Base-by-base conservation (phyloP, 2,329 filamentous ascomycete genomes). In the Penicillium polonicum region DNA sequence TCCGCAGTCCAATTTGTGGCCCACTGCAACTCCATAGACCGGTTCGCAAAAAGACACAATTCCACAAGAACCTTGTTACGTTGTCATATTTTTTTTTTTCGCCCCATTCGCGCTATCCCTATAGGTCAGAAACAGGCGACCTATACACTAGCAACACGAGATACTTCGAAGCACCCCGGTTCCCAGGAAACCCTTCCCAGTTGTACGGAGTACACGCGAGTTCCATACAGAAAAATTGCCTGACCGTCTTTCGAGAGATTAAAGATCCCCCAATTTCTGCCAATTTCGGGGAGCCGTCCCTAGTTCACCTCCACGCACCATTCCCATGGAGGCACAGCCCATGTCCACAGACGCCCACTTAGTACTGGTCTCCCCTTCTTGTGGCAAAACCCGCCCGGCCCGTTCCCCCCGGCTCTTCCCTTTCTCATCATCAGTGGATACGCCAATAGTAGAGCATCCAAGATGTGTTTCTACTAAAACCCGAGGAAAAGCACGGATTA, bases 361-460 rank as follows among this genome's bases (percentile, higher is more conserved):
- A 12, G 15, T 21, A 12, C 23, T 29, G 31, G 33, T 48, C 15
- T 38, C 51, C 25, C 61, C 48, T 53, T 48, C 48, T 48, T 58
- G 63, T 68, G 64, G 60, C 62, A 61, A 68, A 62, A 61, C 58
- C 64, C 60, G 54, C 60, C 63, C 66, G 66, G 64, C 62, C 68
- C 61, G 60, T 66, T 64, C 68, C 68, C 68, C 66, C 64, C 65
- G 66, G 68, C 64, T 67, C 64, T 60, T 65, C 59, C 62, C 61
- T 60, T 65, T 61, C 54, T 48, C 35, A 39, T 55, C 52, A 60
- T 58, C 59, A 48, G 52, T 62, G 58, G 55, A 50, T 58, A 56
- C 44, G 38, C 60, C 63, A 64, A 58, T 60, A 55, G 49, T 56
- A 59, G 33, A 5, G 46, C 15, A 48, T 17, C 48, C 33, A 53